phyloP scores from a whole-genome alignment of 1,284 basidiomycete species.

The Sporisorium reilianum region DNA sequence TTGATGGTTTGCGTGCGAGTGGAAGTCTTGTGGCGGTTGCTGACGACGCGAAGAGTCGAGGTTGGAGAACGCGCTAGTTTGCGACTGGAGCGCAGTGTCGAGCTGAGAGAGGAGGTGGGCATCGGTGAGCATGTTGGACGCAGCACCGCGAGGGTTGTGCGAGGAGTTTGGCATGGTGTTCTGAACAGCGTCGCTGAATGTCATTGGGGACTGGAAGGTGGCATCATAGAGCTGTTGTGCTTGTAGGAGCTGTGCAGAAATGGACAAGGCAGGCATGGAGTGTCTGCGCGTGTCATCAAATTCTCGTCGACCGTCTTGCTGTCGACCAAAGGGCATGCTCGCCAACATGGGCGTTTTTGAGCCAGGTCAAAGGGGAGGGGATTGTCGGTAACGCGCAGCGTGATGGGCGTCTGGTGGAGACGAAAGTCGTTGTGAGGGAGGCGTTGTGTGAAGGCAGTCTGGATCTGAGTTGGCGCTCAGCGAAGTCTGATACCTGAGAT shows the following conservation, averaged over 20 bases:
- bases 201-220: neutral
- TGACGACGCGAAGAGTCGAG: conserved; percentile 4
- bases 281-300: conserved; percentile 16
- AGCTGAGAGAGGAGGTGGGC: conserved; percentile 1
- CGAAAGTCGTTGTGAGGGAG: neutral
- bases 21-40: conserved; percentile 4
- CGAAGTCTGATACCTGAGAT: neutral
- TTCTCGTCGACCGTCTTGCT: conserved; percentile 28
- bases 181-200: conserved; percentile 9
- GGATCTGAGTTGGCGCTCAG: neutral
- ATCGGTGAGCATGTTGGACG: conserved; percentile 3
- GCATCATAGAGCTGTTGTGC: conserved; percentile 23
- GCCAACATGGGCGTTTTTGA: conserved; percentile 17
- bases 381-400: neutral
- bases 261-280: conserved; percentile 16
- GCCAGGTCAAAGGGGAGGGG: neutral
- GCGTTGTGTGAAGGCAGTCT: neutral
- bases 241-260: conserved; percentile 25
- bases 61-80: neutral
- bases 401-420: neutral
- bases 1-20: neutral
- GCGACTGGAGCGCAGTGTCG: neutral
- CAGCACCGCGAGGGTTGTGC: conserved; percentile 9
- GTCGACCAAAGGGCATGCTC: conserved; percentile 25
- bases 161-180: conserved; percentile 5